phyloP scores from a whole-genome alignment of 352 stramenopile species.

The Thalassiosira ordinaria region DNA sequence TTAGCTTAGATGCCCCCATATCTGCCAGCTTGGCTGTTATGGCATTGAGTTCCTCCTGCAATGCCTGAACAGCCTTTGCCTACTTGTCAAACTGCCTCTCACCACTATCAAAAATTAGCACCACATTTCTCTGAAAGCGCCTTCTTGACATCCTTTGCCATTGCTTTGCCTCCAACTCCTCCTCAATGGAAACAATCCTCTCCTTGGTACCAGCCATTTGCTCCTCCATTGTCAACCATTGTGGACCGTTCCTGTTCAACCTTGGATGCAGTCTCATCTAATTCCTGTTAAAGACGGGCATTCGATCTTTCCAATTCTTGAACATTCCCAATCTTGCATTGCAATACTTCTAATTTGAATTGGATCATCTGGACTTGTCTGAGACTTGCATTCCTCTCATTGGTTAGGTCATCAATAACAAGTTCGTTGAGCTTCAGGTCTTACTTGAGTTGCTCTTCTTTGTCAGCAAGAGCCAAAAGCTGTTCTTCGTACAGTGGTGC shows the following conservation, averaged over 20 bases:
- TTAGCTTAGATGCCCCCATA: constrained; percentile 28
- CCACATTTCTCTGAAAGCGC: constrained; percentile 34
- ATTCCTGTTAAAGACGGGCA: constrained; percentile 17
- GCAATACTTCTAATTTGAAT: constrained; percentile 37
- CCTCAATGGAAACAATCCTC: constrained; percentile 35
- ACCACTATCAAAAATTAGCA: constrained; percentile 22
- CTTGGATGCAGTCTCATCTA: constrained; percentile 11
- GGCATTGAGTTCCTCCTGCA: constrained; percentile 32
- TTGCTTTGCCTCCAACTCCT: constrained; percentile 35
- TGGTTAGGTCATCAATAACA: constrained; percentile 20
- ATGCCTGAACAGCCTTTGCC: constrained; percentile 9
- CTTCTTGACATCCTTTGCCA: constrained; percentile 21
- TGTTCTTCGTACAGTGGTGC: constrained; percentile 25
- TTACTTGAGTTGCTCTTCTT: constrained; percentile 28
- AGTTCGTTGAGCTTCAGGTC: constrained; percentile 40
- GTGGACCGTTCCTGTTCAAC: constrained; percentile 34
- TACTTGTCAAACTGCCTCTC: constrained; percentile 22
- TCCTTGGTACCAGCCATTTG: constrained; percentile 16
- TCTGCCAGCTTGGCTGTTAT: constrained; percentile 27
- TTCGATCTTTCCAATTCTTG: constrained; percentile 23
- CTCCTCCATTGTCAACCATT: constrained; percentile 18
- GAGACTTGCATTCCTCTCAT: constrained; percentile 16
- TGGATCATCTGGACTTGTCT: constrained; percentile 37
- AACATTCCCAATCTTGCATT: constrained; percentile 26
- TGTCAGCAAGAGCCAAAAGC: constrained; percentile 25